Evolutionary conservation across 768 basidiomycete species (phyloP), one percentile per base, ranked within the genome.

Genomic region (Tulasnella sp.): DNA sequence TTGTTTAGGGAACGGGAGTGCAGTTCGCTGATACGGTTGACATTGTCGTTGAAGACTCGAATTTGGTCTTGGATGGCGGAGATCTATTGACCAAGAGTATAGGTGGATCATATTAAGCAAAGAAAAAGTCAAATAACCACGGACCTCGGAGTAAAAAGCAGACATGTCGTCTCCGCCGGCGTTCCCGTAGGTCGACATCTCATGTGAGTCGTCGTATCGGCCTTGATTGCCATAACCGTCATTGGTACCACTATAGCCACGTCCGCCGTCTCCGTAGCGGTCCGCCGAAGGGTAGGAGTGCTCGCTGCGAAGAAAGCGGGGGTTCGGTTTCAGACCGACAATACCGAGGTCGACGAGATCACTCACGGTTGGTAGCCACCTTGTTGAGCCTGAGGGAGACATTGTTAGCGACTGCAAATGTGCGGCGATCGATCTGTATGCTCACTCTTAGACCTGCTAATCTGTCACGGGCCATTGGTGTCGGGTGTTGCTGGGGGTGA

Each of bases 391-490:
- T 77, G 36, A 34, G n/a, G 14, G 39, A 59, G 32, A 8, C 8
- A 67, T 32, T 34, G 44, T 72, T 62, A 64, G 62, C 52, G 63
- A 39, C 39, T 19, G 34, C 26, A 19, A 36, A 35, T 19, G 42
- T n/a, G n/a, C 32, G 42, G 37, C 29, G 63, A 74, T 16, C 11
- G 16, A 35, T 62, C 29, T 69, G 35, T 47, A 17, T 26, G 77
- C 77, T 76, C 71, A 80, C 80, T 59, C 77, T 77, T 66, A 77
- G 47, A 44, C 74, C 78, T 63, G 79, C 93, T 75, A 95, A 86
- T 85, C 94, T 88, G 83, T 95, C 93, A 86, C 94, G 88, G 75
- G 94, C 91, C 89, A 92, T 90, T 76, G 77, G 80, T 75, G 73
- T 67, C 73, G 75, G 75, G 78, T 74, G 34, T 44, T 29, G 7